Evolutionary conservation across 495 filamentous ascomycete genomes (phyloP).

Genomic region (Penicillium bovifimosum): DNA sequence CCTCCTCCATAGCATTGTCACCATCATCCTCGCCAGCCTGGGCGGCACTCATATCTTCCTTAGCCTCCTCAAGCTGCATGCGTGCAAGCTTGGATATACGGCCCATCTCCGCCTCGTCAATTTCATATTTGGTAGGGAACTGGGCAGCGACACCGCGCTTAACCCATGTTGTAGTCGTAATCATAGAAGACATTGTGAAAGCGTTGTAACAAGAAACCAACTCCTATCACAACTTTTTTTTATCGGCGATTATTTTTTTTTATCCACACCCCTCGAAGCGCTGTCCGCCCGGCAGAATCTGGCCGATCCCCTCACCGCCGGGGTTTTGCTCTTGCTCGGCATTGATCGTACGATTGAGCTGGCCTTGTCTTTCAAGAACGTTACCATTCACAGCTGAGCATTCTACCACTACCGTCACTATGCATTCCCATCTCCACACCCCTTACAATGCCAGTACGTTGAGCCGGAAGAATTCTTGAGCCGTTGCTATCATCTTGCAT

Average conservation of each 20-base stretch:
- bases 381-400: neutral
- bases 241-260: conserved; percentile 31
- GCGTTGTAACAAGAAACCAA: conserved; percentile 12
- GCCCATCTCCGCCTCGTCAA: conserved; percentile 87
- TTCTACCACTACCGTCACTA: conserved; percentile 27
- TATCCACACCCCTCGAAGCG: conserved; percentile 27
- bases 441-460: conserved; percentile 76
- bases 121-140: conserved; percentile 83
- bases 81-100: conserved; percentile 86
- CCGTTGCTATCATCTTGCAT: neutral
- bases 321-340: conserved; percentile 7
- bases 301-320: conserved; percentile 26
- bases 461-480: neutral
- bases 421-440: conserved; percentile 97
- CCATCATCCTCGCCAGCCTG: conserved; percentile 33
- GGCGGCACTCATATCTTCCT: conserved; percentile 75
- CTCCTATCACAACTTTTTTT: conserved; percentile 1
- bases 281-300: conserved; percentile 35
- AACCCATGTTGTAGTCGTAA: conserved; percentile 91
- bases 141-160: conserved; percentile 88
- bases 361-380: neutral
- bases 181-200: conserved; percentile 67
- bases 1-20: conserved; percentile 20
- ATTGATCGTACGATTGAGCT: conserved; percentile 5
- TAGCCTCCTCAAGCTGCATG: conserved; percentile 86